Base-by-base conservation (phyloP, 345 rosid species). In the Brassica juncea region DNA sequence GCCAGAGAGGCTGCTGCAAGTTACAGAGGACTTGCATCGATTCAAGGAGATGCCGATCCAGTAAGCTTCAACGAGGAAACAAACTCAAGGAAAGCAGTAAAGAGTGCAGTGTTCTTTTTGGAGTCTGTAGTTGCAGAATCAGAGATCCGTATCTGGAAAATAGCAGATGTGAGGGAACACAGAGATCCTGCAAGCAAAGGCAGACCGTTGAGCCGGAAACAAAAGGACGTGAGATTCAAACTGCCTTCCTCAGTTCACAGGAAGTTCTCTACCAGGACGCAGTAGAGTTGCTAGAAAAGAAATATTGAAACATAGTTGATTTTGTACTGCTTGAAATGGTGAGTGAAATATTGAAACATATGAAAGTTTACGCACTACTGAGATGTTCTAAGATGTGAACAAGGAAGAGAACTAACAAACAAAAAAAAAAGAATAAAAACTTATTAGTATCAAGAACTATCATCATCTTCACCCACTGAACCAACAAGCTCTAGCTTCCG, bases 151-250 rank as follows among this genome's bases (percentile, higher is more conserved):
- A 72, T 87, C 8, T 91, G 97, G 97, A 92, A 87, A 84, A 75
- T 92, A 84, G 97, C 93, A 23, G 87, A 91, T 73, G 97, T 89
- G 66, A 88, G 74, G 87, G 97, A 92, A 67, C 91, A 92, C 82
- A 83, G 95, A 82, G 92, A 91, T 72, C 94, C 90, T 6, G 78
- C 77, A 70, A 83, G 87, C 86, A 94, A 87, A 84, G 97, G 97
- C 59, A 88, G 91, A 84, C 94, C 88, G 11, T 68, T 92, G 52
- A 91, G 84, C 84, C 89, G 92, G 12, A 94, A 91, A 85, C 89
- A 82, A 82, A 91, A 76, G 79, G 97, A 91, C 66, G 86, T 92
- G 88, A 88, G 99, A 77, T 66, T 92, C 72, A 89, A 66, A 37
- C 72, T 91, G 64, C 88, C 91, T 39, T 88, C 81, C 71, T 62